Evolutionary conservation across 805 yeast species (phyloP), one percentile per base, ranked within the genome.

Genomic region (Ogataea dorogensis): DNA sequence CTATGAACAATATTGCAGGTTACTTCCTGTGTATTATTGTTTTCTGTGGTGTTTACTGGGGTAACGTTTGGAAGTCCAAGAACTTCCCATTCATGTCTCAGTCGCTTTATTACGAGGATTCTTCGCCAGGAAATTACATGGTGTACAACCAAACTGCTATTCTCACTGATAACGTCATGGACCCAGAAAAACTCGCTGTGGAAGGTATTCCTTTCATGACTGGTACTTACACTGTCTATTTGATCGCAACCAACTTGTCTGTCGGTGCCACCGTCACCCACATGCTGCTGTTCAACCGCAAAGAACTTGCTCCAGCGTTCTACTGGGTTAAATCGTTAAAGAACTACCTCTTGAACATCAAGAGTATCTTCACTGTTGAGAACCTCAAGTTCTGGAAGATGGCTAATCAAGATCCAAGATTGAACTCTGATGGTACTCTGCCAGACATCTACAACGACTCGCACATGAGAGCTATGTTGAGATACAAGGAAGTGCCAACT

Each of bases 381-480:
- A 61, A 64, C 31, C 66, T 72, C 67, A 68, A 73, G 10, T 74
- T 66, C 17, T 73, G 71, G 54, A 58, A 69, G 30, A 70, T 68
- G 4, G 61, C 50, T 17, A 24, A 23, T 17, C 12, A 14, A 5
- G 55, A 50, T 33, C 43, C 48, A 32, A 48, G 55, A 42, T 31
- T 50, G 18, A 44, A 47, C 39, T 13, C 16, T 7, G 48, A 50
- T 30, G 55, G 55, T 14, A 39, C 49, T n/a, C 25, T 50, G 10
- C 50, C 52, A 17, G 46, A 42, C 5, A 26, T 45, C 13, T 47
- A 40, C 40, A 32, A 52, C 50, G 25, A 75, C 53, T 71, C 74
- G 28, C 60, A 54, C 37, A 41, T 56, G 29, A 51, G 54, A 33
- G 56, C 56, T 53, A 63, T 61, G 65, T 61, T 59, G 26, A 43